These are phyloP conservation scores for Ananas comosus DNA, from an alignment of 176 grass and related monocot species.

Conservation along the genomic window DNA sequence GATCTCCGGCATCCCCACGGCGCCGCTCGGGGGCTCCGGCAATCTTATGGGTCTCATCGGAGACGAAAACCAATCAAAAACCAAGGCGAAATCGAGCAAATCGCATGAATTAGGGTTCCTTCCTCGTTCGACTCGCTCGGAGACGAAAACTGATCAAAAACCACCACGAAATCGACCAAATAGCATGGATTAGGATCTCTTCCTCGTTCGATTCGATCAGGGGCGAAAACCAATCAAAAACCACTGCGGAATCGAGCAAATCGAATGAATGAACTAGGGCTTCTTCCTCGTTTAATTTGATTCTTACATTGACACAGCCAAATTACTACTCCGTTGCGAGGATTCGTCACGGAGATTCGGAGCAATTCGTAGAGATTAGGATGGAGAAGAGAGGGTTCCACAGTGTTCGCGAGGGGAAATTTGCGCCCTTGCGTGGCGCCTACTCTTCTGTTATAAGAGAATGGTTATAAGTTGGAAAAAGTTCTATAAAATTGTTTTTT, in stretches of 20 bases:
- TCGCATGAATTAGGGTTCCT: neutral
- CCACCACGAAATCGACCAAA: neutral
- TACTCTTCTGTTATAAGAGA: too few relatives aligned
- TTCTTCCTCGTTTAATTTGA: neutral
- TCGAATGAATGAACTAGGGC: neutral
- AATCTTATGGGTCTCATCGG: slow-evolving; percentile 81
- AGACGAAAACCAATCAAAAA: neutral
- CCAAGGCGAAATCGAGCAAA: neutral
- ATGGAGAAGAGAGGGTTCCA: too few relatives aligned
- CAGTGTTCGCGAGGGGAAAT: too few relatives aligned
- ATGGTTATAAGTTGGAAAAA: too few relatives aligned
- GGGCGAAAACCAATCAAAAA: neutral
- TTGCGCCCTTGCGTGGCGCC: too few relatives aligned
- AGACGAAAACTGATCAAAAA: neutral
- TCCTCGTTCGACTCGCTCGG: slow-evolving; percentile 8
- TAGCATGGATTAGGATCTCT: neutral
- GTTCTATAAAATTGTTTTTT: too few relatives aligned
- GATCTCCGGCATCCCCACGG: slow-evolving; percentile 68
- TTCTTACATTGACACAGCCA: neutral
- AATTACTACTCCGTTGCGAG: neutral
- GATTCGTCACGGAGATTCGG: neutral
- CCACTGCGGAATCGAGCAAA: neutral
- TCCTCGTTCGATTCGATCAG: slow-evolving; percentile 8
- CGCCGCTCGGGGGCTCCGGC: slow-evolving; percentile 57
- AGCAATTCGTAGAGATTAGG: too few relatives aligned